Evolutionary conservation across 2,329 filamentous ascomycete species (phyloP).

Genomic region (Teratosphaeria zuluensis): DNA sequence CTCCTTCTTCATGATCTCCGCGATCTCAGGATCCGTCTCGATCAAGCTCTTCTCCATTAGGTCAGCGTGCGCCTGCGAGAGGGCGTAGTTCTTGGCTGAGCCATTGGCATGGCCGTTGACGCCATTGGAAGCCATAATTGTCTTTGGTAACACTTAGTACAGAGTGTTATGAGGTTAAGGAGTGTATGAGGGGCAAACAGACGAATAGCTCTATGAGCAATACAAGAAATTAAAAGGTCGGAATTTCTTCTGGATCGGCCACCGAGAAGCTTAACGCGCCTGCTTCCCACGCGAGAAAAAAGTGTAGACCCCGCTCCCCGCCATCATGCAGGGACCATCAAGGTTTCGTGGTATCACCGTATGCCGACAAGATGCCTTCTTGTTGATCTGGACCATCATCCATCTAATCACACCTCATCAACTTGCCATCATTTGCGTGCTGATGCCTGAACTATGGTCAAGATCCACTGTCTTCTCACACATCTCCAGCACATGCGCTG

Average conservation of each 20-base stretch:
- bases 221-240: neutral
- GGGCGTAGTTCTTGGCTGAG: slow-evolving; percentile 44
- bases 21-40: slow-evolving; percentile 87
- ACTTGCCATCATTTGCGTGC: neutral
- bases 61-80: slow-evolving; percentile 56
- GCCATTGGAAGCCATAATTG: slow-evolving; percentile 3
- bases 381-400: neutral
- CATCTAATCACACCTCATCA: neutral
- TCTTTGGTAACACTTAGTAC: neutral
- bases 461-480: neutral
- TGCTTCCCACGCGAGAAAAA: neutral
- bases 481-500: neutral
- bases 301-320: neutral
- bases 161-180: neutral
- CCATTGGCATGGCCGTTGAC: slow-evolving; percentile 11
- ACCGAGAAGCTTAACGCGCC: neutral
- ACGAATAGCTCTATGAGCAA: neutral
- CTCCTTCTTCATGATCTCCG: slow-evolving; percentile 92
- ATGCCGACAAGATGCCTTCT: neutral
- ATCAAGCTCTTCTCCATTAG: slow-evolving; percentile 93
- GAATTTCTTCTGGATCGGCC: neutral
- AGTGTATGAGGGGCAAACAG: neutral
- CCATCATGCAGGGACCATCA: neutral
- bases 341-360: neutral
- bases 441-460: neutral